Percentiles rank a stretch among this genome's conserved stretches.
These are phyloP conservation scores for Seiridium unicorne DNA, from an alignment of 2,329 filamentous ascomycete genomes.

Conservation along the genomic window DNA sequence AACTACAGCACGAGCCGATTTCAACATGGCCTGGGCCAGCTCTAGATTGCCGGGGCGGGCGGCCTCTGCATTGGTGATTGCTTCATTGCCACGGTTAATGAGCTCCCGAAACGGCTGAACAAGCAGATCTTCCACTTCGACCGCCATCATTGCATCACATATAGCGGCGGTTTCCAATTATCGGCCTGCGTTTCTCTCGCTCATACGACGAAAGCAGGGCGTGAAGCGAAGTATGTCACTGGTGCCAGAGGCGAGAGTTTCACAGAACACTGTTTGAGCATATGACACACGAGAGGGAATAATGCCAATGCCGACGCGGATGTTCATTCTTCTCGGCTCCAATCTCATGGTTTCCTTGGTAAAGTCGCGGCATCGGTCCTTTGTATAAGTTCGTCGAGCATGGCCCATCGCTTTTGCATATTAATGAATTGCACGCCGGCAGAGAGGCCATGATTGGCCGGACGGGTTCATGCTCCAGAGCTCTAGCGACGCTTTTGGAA, in stretches of 20 bases:
- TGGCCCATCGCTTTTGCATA: conserved; percentile 1
- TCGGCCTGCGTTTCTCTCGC: background rate
- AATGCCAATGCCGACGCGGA: background rate
- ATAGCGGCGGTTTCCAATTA: background rate
- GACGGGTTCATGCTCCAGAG: background rate
- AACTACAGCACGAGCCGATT: conserved; percentile 29
- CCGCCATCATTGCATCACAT: conserved; percentile 16
- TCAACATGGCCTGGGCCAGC: conserved; percentile 26
- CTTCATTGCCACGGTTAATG: conserved; percentile 35
- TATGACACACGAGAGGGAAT: background rate
- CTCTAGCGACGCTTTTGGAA: conserved; percentile 1
- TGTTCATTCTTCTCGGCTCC: background rate
- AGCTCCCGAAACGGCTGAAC: conserved; percentile 39
- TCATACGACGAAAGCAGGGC: background rate
- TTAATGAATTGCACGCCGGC: background rate
- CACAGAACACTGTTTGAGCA: background rate
- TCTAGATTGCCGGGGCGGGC: conserved; percentile 18
- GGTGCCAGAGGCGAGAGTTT: background rate
- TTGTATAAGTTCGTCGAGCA: conserved; percentile 1
- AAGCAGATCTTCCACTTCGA: conserved; percentile 24
- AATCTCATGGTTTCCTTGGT: background rate
- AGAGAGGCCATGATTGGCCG: background rate
- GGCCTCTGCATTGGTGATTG: conserved; percentile 29
- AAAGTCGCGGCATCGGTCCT: background rate
- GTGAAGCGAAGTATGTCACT: background rate